Percentiles rank a stretch among this genome's conserved stretches.
These are phyloP conservation scores for Dovyalis caffra DNA, from an alignment of 345 rosid genomes.

Conservation along the genomic window DNA sequence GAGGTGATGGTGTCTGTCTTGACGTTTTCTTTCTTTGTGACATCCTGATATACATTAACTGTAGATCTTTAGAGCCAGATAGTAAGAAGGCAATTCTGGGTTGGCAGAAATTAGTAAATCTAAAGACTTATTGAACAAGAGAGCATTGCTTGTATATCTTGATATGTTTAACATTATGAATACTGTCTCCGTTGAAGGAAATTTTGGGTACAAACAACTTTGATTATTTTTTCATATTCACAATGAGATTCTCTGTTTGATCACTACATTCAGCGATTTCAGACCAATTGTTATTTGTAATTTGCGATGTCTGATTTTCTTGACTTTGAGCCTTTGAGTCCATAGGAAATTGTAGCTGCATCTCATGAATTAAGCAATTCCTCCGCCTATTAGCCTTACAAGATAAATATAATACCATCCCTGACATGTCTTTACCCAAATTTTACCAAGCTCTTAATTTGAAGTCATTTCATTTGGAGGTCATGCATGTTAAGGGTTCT, in stretches of 20 bases:
- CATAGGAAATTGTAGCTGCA: background rate
- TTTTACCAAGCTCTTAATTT: background rate
- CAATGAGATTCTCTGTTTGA: background rate
- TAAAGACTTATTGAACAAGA: background rate
- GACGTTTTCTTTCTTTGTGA: background rate
- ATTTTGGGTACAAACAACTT: background rate
- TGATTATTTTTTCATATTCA: background rate
- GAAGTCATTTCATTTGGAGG: background rate
- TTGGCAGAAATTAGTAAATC: background rate
- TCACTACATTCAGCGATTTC: background rate
- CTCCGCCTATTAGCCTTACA: background rate
- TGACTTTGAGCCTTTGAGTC: background rate
- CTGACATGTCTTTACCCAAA: background rate
- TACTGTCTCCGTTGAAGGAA: background rate
- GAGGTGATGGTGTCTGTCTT: conserved; percentile 13
- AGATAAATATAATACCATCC: background rate
- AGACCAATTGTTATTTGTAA: background rate
- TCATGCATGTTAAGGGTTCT: background rate
- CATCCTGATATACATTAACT: background rate
- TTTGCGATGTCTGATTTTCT: background rate
- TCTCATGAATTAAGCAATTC: background rate
- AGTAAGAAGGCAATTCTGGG: background rate
- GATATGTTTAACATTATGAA: conserved; percentile 1
- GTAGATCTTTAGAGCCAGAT: background rate
- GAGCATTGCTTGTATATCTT: conserved; percentile 3